Evolutionary conservation across 1,139 yeast genomes (phyloP).

Genomic region (Groenewaldozyma sp.): DNA sequence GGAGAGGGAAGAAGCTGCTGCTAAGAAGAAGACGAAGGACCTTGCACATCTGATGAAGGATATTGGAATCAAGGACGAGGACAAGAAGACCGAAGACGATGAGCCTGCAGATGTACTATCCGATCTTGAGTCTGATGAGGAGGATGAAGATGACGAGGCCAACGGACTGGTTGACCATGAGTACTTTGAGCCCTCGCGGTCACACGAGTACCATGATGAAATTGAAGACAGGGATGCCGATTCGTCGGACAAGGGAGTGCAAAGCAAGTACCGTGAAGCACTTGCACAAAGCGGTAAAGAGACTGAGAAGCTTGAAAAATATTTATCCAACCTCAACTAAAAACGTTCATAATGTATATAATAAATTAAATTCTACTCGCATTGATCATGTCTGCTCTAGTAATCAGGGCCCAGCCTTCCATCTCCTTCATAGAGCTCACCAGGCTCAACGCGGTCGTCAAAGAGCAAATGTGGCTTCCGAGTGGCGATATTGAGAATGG

Average conservation of each 20-base stretch:
- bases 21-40: conserved; percentile 60
- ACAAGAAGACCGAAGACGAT: conserved; percentile 5
- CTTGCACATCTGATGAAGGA: conserved; percentile 73
- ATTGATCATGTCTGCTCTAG: background rate
- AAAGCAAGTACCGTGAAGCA: conserved; percentile 64
- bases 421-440: conserved; percentile 2
- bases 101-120: conserved; percentile 58
- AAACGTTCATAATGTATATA: background rate
- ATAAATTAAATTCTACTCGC: background rate
- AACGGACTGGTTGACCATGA: conserved; percentile 38
- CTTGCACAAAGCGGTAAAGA: conserved; percentile 15
- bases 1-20: conserved; percentile 69
- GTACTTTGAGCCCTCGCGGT: conserved; percentile 41
- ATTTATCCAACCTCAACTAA: conserved; percentile 6
- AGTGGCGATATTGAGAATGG: conserved; percentile 63
- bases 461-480: conserved; percentile 68
- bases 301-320: conserved; percentile 10
- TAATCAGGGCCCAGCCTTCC: background rate
- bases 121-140: conserved; percentile 42
- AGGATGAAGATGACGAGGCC: conserved; percentile 39
- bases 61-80: conserved; percentile 47
- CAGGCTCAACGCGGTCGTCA: conserved; percentile 9
- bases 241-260: conserved; percentile 43
- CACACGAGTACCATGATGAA: conserved; percentile 63
- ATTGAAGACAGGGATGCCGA: conserved; percentile 47